Evolutionary conservation across 257 asterid species (phyloP), one percentile per base, ranked within the genome.

Genomic region (Capsicum rhomboideum): DNA sequence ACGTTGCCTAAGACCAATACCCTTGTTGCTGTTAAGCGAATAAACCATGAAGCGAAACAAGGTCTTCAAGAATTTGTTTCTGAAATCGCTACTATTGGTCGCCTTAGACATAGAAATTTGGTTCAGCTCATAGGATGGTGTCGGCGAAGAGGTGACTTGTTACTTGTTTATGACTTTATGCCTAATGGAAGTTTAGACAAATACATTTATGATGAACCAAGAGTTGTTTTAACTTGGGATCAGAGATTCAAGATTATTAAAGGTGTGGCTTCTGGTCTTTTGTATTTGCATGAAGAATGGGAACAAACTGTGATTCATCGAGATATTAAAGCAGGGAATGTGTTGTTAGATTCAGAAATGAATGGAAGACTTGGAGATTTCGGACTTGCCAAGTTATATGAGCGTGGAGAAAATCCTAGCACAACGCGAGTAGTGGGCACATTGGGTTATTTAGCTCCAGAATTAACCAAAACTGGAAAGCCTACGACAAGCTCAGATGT

Each of bases 401-500:
- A 94, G 26, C 98, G 88, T 20, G 94, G 90, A 8, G 52, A 89
- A 64, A 87, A 87, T 31, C 91, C 98, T 11, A 72, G 85, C 85
- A 90, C 98, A 16, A 94, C 98, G 6, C 87, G 88, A 71, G 97
- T 91, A 7, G 98, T 91, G 50, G 97, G 98, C 54, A 93, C 97
- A 0, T 85, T 94, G 72, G 98, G 97, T 6, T 94, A 94, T 86
- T 54, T 94, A 83, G 97, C 97, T 29, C 98, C 98, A 1, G 98
- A 94, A 83, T 87, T 92, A 20, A 91, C 97, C 37, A 91, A 87
- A 55, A 94, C 95, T 0, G 97, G 98, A 1, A 93, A 89, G 90
- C 94, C 98, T 53, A 88, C 93, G 3, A 85, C 93, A 6, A 80
- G 89, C 34, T 91, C 98, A 2, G 97, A 94, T 72, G 93, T 93